Base-by-base conservation (phyloP, 108 stramenopile species). In the Nitzschia sp. region DNA sequence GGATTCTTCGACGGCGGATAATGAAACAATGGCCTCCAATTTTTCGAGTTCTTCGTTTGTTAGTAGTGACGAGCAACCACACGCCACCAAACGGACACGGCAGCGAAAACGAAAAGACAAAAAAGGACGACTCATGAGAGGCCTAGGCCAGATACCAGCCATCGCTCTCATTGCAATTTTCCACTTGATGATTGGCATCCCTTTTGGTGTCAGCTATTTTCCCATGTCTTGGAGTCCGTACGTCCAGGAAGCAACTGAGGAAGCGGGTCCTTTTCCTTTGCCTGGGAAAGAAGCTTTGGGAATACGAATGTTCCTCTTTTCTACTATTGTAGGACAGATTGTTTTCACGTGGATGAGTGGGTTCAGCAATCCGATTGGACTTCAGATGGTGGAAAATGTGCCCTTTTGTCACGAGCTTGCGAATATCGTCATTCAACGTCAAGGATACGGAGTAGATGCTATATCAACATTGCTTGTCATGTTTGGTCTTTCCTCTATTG, bases 341-440 rank as follows among this genome's bases (percentile, higher is more conserved):
- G 77, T 76, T 9, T 70, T 85, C 53, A 86, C 88, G 15, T 86
- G 72, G 61, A 60, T 66, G 31, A 80, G 78, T 13, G 82, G 75
- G 21, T 91, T 94, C 73, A 35, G 67, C 21, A 83, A 81, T 78
- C 75, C 87, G 17, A 73, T 88, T 41, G 89, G 85, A 13, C 62
- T 90, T 31, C 86, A 89, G 65, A 91, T 94, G 93, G 86, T 94
- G 3, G 93, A 94, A 68, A 94, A 94, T 61, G 86, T 91, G 2
- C 89, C 89, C 11, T 94, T 94, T 58, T 81, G 69, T 58, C 84
- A 87, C 32, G 71, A 71, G n/a, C 71, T 94, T 31, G 66, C 86
- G 3, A 23, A 66, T 17, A 86, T 86, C 34, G 88, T 82, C 30
- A 78, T 84, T 34, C 27, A 63, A 59, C 45, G 77, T 28, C 83